Evolutionary conservation across 2,329 filamentous ascomycete genomes (phyloP), one percentile per base, ranked within the genome.

Genomic region (Cladophialophora exuberans): DNA sequence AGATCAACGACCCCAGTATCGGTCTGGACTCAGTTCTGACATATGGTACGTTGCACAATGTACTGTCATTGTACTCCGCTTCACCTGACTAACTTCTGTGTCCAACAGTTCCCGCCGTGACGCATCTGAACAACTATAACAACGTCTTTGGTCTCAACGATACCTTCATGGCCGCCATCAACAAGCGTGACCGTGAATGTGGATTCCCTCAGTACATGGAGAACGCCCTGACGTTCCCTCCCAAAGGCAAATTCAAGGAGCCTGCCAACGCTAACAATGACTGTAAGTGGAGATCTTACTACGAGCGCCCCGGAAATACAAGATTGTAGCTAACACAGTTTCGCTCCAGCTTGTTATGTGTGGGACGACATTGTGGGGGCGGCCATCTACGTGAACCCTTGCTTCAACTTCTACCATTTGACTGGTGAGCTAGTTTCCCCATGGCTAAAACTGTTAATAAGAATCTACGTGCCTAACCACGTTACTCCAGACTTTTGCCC

Each of bases 371-470:
- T 89, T 30, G 73, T 74, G 61, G 62, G 75, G 0, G 85, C 83
- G 22, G 79, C 79, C 5, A 58, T 76, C 6, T 67, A 73, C 1
- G 70, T 82, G 25, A 94, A 94, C 72, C 89, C 89, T 0, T 94
- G 90, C 75, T 94, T 88, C 73, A 84, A 90, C 68, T 74, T 88
- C 6, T 93, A 93, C 71, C 82, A 88, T 39, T 80, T 51, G 48
- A 51, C 48, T 23, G 48, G 48, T 51, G 28, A 20, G 48, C 18
- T 20, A 3, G 7, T 13, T 4, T 17, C 15, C 15, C 4, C 20
- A 10, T 28, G 17, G 25, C 4, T 38, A 1, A 13, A 5, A 35
- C 5, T n/a, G 31, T 33, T 15, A 22, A 6, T 6, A 9, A 26
- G 6, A 6, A 2, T 3, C 1, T 6, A 25, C 18, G 11, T 15